Percentiles rank a stretch among this genome's conserved stretches.
Evolutionary conservation across 495 filamentous ascomycete genomes (phyloP).

Genomic region (Chaetomium cochliodes): DNA sequence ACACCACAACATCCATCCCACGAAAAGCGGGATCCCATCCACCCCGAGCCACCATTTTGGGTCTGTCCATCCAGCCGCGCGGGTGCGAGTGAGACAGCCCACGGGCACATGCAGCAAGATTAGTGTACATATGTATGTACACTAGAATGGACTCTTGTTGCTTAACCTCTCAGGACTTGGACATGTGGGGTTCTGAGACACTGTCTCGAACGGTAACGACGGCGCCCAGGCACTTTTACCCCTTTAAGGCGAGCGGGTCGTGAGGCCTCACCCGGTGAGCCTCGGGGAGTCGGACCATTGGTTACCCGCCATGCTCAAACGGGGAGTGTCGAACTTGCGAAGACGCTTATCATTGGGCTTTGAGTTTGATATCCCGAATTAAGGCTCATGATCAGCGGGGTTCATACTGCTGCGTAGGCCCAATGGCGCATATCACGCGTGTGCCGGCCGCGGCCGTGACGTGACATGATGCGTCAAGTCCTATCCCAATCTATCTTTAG

Average conservation of each 20-base stretch:
- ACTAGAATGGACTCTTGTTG: neutral
- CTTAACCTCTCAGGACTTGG: neutral
- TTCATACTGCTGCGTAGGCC: no score
- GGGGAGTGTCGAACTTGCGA: no score
- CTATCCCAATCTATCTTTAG: no score
- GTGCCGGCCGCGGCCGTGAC: no score
- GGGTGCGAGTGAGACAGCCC: neutral
- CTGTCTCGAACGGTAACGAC: neutral
- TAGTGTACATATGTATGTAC: no score
- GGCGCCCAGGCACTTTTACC: neutral
- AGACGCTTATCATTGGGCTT: no score
- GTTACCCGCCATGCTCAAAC: no score
- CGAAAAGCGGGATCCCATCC: neutral
- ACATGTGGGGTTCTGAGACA: constrained; percentile 1
- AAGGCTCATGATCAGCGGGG: no score
- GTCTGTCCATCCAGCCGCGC: neutral
- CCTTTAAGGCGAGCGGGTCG: neutral
- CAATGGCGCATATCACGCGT: no score
- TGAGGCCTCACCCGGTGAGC: neutral
- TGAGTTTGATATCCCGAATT: no score
- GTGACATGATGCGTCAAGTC: no score
- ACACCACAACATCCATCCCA: neutral
- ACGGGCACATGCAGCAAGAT: neutral
- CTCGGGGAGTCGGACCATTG: neutral
- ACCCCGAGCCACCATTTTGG: neutral